Conservation (phyloP, 345 rosid species). For the Boechera divaricarpa region DNA sequence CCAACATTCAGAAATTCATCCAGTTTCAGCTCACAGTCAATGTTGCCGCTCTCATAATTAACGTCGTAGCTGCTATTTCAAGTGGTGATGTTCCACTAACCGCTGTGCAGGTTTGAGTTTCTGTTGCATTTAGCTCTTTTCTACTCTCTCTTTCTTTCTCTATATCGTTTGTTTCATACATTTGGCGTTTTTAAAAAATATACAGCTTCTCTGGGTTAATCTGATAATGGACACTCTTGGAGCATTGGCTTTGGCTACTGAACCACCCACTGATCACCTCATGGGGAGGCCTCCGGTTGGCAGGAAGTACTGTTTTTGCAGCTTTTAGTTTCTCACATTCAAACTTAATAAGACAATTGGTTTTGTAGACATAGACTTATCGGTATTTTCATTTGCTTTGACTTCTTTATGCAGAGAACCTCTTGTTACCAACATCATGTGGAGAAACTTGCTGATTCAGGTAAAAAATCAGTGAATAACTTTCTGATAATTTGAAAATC, state of each 20-base stretch:
- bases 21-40: slow-evolving; percentile 98
- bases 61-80: slow-evolving; percentile 90
- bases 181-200: not conserved
- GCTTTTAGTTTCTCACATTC: not conserved
- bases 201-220: slow-evolving; percentile 96
- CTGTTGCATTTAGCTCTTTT: not conserved
- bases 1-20: slow-evolving; percentile 97
- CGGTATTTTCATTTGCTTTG: not conserved
- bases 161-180: not conserved
- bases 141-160: not conserved
- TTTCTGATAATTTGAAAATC: not conserved
- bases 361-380: not conserved
- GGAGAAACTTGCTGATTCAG: slow-evolving; percentile 96
- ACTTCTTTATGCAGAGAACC: slow-evolving; percentile 68
- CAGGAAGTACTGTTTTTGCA: slow-evolving; percentile 62
- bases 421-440: slow-evolving; percentile 93
- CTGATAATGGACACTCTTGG: slow-evolving; percentile 99
- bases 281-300: slow-evolving; percentile 97
- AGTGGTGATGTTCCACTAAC: slow-evolving; percentile 97
- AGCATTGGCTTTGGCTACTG: slow-evolving; percentile 98
- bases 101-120: slow-evolving; percentile 80
- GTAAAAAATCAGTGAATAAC: slow-evolving; percentile 40
- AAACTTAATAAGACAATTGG: not conserved
- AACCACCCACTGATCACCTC: slow-evolving; percentile 96
- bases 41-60: slow-evolving; percentile 89